A percentile compares a stretch with the other conserved stretches of the same genome.
phyloP scores from a whole-genome alignment of 331 rosid genomes.

The Arachis monticola region DNA sequence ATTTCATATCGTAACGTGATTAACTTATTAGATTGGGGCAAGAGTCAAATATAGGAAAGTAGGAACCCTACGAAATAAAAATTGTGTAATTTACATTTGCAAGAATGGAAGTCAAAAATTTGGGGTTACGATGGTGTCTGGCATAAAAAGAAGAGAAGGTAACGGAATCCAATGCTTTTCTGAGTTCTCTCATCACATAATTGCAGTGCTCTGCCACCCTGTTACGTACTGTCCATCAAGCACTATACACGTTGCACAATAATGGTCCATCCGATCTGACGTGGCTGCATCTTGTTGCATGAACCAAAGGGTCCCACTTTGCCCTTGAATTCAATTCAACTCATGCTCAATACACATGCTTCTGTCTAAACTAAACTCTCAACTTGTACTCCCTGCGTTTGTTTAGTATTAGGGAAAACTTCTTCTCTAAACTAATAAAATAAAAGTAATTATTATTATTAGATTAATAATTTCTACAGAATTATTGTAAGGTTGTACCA shows the following conservation, averaged over 20 bases:
- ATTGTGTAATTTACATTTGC: not conserved
- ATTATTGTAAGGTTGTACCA: too few species aligned
- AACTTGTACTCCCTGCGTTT: too few species aligned
- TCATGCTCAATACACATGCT: not conserved
- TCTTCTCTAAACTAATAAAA: too few species aligned
- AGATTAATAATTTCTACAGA: too few species aligned
- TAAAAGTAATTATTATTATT: too few species aligned
- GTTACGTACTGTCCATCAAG: not conserved
- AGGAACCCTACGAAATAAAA: not conserved
- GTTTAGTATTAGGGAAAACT: too few species aligned
- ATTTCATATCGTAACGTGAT: too few species aligned
- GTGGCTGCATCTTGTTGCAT: not conserved
- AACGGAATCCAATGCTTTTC: constrained; percentile 45
- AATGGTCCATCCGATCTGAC: constrained; percentile 20
- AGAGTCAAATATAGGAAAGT: not conserved
- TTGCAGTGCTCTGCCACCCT: not conserved
- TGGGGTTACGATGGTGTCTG: not conserved
- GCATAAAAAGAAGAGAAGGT: constrained; percentile 31
- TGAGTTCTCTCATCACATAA: not conserved
- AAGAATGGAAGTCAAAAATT: constrained; percentile 29
- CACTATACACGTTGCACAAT: not conserved
- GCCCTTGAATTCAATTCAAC: not conserved
- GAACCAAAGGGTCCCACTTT: not conserved
- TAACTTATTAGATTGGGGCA: not conserved
- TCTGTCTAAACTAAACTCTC: too few species aligned